Evolutionary conservation across 2,329 filamentous ascomycete genomes (phyloP).

Genomic region (Cyphellophora attinorum): DNA sequence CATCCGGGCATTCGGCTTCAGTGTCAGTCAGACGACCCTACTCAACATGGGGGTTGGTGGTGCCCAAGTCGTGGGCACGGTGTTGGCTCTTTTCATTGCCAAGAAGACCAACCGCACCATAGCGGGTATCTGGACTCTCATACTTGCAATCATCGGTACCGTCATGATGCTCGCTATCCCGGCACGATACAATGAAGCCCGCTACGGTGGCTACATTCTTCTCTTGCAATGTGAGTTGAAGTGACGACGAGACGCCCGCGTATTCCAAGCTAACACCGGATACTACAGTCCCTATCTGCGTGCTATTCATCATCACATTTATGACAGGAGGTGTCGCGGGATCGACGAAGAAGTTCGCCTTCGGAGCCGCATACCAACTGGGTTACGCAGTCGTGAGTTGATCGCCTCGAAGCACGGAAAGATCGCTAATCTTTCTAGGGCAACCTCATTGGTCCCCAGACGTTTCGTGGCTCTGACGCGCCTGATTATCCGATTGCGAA

Average conservation of each 20-base stretch:
- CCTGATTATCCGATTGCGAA: neutral
- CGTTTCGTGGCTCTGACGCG: neutral
- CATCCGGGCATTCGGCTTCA: conserved; percentile 59
- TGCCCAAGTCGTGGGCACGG: neutral
- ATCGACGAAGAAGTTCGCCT: neutral
- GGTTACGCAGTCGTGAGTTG: no score
- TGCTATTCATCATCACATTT: conserved; percentile 1
- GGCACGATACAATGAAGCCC: neutral
- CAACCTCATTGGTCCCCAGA: neutral
- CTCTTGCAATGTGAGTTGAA: neutral
- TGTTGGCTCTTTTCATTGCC: neutral
- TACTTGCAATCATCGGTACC: neutral
- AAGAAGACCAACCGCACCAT: neutral
- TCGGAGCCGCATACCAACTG: neutral
- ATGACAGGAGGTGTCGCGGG: neutral
- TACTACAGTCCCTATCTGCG: neutral
- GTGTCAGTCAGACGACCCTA: neutral
- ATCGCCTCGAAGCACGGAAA: no score
- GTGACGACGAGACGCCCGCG: no score
- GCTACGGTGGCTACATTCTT: neutral
- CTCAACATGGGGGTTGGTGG: neutral
- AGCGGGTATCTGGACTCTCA: neutral
- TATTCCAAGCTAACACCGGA: no score
- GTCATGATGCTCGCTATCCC: conserved; percentile 1
- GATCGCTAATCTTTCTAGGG: no score